Evolutionary conservation across 768 basidiomycete genomes (phyloP), one percentile per base, ranked within the genome.

Genomic region (Mycena floridula): DNA sequence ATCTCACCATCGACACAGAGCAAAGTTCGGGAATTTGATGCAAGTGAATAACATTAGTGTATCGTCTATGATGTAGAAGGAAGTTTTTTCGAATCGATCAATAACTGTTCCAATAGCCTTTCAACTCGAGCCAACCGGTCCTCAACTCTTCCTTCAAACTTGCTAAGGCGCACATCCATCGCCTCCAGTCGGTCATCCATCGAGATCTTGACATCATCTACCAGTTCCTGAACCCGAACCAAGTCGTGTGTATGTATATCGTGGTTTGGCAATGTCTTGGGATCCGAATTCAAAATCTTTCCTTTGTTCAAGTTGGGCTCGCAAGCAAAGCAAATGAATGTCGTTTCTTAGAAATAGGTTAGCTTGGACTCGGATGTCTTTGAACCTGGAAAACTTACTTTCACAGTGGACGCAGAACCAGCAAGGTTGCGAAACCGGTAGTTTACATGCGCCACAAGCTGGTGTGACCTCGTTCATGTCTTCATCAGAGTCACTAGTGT

Each of bases 341-440:
- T 50, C 5, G 50, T 47, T 3, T 52, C 50, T 52, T 23, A 39
- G 15, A 26, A 24, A 9, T 2, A 28, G 7, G 23, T 32, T 22
- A 42, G 20, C n/a, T n/a, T n/a, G n/a, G n/a, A n/a, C n/a, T n/a
- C n/a, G 13, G 32, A 42, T 13, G 9, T 22, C 18, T 21, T 45
- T 11, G 5, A 7, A 48, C 13, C 25, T n/a, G 30, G 9, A 8
- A 46, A 26, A 7, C 47, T 13, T 15, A 51, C 50, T 50, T 44
- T 49, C 45, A 47, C 54, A 55, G 12, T 50, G 46, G 25, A 55
- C 54, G 39, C 54, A 55, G 24, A 44, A 55, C 52, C 52, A 55
- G 25, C 54, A 55, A 1, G 50, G 52, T n/a, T 49, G 45, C n/a
- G 42, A 45, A 2, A 51, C 43, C 20, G 27, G 23, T 6, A 13